phyloP scores from a whole-genome alignment of 2,329 filamentous ascomycete species.

The Penicillium sp. region DNA sequence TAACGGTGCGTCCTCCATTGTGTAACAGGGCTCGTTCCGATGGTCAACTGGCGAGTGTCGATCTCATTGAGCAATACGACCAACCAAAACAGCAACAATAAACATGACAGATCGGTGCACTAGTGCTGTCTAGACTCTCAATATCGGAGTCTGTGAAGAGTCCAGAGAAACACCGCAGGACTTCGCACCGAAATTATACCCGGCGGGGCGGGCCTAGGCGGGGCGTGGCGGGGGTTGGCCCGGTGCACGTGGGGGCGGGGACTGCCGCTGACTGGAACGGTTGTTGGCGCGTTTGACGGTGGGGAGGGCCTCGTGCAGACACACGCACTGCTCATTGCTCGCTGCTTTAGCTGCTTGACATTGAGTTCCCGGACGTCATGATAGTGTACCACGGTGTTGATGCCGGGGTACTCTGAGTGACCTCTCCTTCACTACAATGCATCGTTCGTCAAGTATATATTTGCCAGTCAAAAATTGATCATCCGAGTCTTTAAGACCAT shows the following conservation, averaged over 20 bases:
- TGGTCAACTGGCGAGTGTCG: background rate
- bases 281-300: background rate
- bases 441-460: background rate
- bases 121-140: background rate
- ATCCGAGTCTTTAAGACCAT: too few species aligned
- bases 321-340: constrained; percentile 6
- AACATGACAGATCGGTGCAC: background rate
- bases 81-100: background rate
- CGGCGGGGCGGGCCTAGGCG: background rate
- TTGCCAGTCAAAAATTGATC: background rate
- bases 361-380: background rate
- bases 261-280: constrained; percentile 2
- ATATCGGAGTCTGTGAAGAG: background rate
- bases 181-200: constrained; percentile 21
- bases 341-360: background rate
- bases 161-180: constrained; percentile 9
- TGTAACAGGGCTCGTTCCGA: background rate
- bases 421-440: background rate
- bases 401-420: background rate
- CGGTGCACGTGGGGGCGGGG: constrained; percentile 17
- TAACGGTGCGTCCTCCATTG: constrained; percentile 3
- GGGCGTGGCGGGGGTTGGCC: background rate
- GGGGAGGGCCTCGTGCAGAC: background rate
- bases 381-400: background rate
- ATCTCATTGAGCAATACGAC: background rate